A percentile compares a stretch with the other conserved stretches of the same genome.
Conservation (phyloP, 257 asterid genomes). For the Solanum chilense region DNA sequence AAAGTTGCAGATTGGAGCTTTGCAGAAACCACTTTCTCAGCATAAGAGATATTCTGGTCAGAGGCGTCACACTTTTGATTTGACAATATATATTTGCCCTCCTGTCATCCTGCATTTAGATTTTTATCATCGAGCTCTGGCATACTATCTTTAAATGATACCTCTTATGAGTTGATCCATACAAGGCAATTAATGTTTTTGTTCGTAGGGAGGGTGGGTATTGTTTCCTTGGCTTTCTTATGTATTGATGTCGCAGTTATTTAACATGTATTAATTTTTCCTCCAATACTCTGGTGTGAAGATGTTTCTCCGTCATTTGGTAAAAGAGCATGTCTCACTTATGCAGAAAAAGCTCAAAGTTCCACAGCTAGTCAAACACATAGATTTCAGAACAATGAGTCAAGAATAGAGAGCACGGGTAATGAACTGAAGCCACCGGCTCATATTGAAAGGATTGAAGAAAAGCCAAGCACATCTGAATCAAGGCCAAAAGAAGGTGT, state of each 20-base stretch:
- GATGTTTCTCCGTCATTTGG: constrained; percentile 27
- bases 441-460: constrained; percentile 22
- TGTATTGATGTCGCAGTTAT: background rate
- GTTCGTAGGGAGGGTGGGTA: background rate
- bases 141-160: background rate
- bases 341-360: constrained; percentile 28
- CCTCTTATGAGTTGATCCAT: background rate
- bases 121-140: background rate
- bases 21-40: constrained; percentile 18
- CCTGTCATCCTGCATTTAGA: background rate
- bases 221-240: background rate
- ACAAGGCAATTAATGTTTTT: background rate
- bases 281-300: background rate
- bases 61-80: background rate
- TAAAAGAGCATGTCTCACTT: constrained; percentile 14
- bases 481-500: constrained; percentile 69
- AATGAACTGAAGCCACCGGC: constrained; percentile 27
- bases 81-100: background rate
- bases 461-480: constrained; percentile 30
- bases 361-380: constrained; percentile 17
- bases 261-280: background rate
- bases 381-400: constrained; percentile 24
- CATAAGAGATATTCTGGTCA: constrained; percentile 12
- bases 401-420: constrained; percentile 8
- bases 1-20: constrained; percentile 46